Evolutionary conservation across 2,329 filamentous ascomycete species (phyloP).

Genomic region (Calcarisporium arbuscula): DNA sequence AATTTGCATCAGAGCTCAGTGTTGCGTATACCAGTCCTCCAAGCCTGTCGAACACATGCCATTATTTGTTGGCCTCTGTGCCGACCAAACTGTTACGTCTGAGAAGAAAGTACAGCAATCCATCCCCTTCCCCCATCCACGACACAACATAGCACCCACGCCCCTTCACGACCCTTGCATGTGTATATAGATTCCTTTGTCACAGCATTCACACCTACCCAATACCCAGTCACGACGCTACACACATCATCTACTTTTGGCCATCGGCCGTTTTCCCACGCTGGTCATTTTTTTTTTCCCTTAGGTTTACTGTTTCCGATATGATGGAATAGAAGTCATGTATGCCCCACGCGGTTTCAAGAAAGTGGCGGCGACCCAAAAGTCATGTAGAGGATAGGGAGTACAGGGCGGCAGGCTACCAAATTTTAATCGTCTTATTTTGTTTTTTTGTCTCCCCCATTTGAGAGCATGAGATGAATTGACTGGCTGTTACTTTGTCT

Average conservation of each 20-base stretch:
- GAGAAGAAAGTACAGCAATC: not conserved
- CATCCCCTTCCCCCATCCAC: conserved; percentile 12
- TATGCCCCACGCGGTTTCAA: conserved; percentile 27
- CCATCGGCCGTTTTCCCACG: conserved; percentile 6
- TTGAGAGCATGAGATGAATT: conserved; percentile 8
- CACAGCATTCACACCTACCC: conserved; percentile 32
- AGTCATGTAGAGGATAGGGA: conserved; percentile 36
- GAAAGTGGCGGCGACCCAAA: conserved; percentile 24
- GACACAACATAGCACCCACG: conserved; percentile 25
- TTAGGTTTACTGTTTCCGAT: conserved; percentile 20
- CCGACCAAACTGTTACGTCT: not conserved
- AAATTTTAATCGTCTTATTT: conserved; percentile 13
- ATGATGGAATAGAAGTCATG: conserved; percentile 38
- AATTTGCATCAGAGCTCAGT: too few relatives aligned
- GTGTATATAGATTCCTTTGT: conserved; percentile 32
- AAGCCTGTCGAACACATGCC: not conserved
- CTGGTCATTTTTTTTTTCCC: conserved; percentile 17
- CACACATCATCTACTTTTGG: conserved; percentile 19
- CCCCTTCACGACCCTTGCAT: conserved; percentile 31
- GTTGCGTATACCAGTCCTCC: too few relatives aligned
- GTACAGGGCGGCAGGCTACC: conserved; percentile 28
- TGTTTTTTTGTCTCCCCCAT: conserved; percentile 13
- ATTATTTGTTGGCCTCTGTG: not conserved
- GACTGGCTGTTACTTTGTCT: conserved; percentile 5
- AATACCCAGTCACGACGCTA: conserved; percentile 30